Evolutionary conservation across 1,284 basidiomycete species (phyloP).

Genomic region (Fomitopsis betulina): DNA sequence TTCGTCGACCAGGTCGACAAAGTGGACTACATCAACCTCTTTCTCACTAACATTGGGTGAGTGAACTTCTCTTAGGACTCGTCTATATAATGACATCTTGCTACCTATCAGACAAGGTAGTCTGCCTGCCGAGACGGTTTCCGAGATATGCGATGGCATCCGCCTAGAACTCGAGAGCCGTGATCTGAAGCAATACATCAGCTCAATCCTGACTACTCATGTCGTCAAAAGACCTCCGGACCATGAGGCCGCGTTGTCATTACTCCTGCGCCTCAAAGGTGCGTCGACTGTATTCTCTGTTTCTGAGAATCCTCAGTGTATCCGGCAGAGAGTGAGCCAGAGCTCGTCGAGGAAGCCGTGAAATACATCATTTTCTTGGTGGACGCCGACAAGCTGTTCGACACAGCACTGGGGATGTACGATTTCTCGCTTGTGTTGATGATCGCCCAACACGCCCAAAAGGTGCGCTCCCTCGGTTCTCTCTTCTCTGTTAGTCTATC

Average conservation of each 20-base stretch:
- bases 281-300: neutral
- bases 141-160: constrained; percentile 77
- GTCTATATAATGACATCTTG: constrained; percentile 3
- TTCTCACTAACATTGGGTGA: constrained; percentile 82
- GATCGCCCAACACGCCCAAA: constrained; percentile 96
- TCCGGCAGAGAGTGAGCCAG: constrained; percentile 58
- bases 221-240: constrained; percentile 92
- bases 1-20: constrained; percentile 88
- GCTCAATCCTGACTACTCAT: constrained; percentile 89
- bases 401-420: constrained; percentile 98
- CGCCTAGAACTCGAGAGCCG: constrained; percentile 68
- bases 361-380: constrained; percentile 99
- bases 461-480: constrained; percentile 43
- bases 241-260: constrained; percentile 78
- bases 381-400: constrained; percentile 88
- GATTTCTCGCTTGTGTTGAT: constrained; percentile 94
- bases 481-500: neutral
- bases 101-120: constrained; percentile 45
- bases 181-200: constrained; percentile 80
- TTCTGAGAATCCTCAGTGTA: neutral
- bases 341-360: constrained; percentile 90
- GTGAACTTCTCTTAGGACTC: neutral
- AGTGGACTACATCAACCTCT: constrained; percentile 91
- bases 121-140: constrained; percentile 53
- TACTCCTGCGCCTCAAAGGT: constrained; percentile 82